Base-by-base conservation (phyloP, 768 basidiomycete species). In the Rhodotorula graminis region DNA sequence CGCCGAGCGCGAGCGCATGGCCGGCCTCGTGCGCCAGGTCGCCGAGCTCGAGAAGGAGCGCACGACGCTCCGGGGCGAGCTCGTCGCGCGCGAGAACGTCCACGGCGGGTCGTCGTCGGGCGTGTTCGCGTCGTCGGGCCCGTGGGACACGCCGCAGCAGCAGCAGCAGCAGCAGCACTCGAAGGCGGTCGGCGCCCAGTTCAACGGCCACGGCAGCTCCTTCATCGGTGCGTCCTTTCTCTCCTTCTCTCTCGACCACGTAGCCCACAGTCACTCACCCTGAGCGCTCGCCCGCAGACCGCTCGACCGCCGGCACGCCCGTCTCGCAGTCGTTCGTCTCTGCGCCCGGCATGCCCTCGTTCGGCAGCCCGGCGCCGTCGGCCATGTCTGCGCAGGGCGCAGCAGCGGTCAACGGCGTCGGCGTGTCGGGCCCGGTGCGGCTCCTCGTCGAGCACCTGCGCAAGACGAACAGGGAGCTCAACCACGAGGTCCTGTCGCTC, bases 361-460 rank as follows among this genome's bases (percentile, higher is more conserved):
- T 55, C 53, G 29, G 53, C n/a, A 55, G n/a, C 15, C 15, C 16
- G 15, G 27, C 16, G 2, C 14, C 53, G 53, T 29, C 53, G 3
- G n/a, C 53, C 14, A 25, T 27, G 14, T 29, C 53, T 14, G 53
- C 27, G n/a, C n/a, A n/a, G n/a, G 53, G n/a, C n/a, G 14, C 53
- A 14, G 7, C 53, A 14, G 3, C 53, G 14, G 29, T n/a, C 37
- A 37, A 9, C 37, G 37, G 37, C 37, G 37, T 9, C n/a, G n/a
- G n/a, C n/a, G 29, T 60, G 10, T 27, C 40, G 37, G 59, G 59
- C 27, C 40, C 33, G 29, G 42, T 60, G 9, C 59, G 59, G 9
- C 59, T 60, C 11, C 59, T 60, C 25, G 59, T 60, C 40, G 59
- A 60, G 42, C 59, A 60, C 59, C 42, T 60, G 40, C 59, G 59